These are phyloP conservation scores for Globisporangium spiculum DNA, from an alignment of 352 stramenopile genomes.

Conservation along the genomic window DNA sequence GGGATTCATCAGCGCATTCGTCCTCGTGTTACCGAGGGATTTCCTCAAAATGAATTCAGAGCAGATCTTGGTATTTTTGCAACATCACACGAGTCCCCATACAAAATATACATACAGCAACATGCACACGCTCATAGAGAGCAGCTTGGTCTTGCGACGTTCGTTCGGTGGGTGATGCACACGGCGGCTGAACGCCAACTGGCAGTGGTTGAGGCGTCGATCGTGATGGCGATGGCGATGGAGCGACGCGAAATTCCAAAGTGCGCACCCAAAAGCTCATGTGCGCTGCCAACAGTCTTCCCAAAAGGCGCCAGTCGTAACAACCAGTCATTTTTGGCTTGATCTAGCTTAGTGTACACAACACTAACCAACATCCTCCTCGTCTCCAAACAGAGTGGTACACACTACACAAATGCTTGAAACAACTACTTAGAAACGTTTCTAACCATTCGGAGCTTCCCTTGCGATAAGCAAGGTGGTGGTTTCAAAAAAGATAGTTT, in stretches of 20 bases:
- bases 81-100: conserved; percentile 55
- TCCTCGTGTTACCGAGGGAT: conserved; percentile 81
- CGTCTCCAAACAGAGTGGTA: background rate
- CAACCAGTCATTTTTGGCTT: conserved; percentile 5
- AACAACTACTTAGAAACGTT: conserved; percentile 3
- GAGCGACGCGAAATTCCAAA: background rate
- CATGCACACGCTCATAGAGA: background rate
- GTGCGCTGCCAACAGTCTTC: background rate
- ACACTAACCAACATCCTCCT: background rate
- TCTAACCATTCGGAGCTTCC: background rate
- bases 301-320: background rate
- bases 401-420: background rate
- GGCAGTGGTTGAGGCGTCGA: background rate
- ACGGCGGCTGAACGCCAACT: background rate
- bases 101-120: background rate
- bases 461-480: conserved; percentile 8
- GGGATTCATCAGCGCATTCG: conserved; percentile 63
- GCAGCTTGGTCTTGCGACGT: background rate
- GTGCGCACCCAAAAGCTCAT: background rate
- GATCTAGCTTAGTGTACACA: background rate
- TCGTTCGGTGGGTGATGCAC: no score
- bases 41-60: conserved; percentile 77
- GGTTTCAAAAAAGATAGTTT: conserved; percentile 1
- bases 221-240: background rate
- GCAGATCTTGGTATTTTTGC: conserved; percentile 84